phyloP scores from a whole-genome alignment of 805 yeast species.

The Candida tibetensis region DNA sequence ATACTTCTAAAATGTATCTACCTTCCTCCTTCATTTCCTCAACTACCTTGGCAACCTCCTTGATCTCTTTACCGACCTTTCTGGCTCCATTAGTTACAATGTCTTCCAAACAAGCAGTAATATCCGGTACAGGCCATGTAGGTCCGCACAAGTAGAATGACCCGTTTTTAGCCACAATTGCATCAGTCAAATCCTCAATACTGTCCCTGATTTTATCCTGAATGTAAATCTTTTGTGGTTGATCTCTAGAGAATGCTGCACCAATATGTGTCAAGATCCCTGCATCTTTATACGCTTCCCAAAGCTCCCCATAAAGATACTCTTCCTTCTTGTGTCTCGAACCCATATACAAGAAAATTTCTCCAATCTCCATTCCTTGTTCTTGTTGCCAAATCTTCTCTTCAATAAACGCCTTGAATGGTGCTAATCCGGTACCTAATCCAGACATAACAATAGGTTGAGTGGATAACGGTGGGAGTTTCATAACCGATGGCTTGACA shows the following conservation, averaged over 20 bases:
- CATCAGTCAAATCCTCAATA: slow-evolving; percentile 68
- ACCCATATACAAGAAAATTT: slow-evolving; percentile 82
- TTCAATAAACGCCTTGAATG: slow-evolving; percentile 95
- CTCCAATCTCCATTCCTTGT: slow-evolving; percentile 88
- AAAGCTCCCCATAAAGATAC: slow-evolving; percentile 91
- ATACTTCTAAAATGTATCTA: slow-evolving; percentile 90
- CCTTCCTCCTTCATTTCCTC: slow-evolving; percentile 93
- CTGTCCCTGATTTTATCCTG: slow-evolving; percentile 89
- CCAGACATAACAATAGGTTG: slow-evolving; percentile 97
- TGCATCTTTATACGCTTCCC: slow-evolving; percentile 95
- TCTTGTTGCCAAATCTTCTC: slow-evolving; percentile 91
- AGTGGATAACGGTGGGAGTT: slow-evolving; percentile 79
- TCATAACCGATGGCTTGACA: slow-evolving; percentile 97
- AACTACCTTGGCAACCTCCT: slow-evolving; percentile 75
- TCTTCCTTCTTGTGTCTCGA: slow-evolving; percentile 95
- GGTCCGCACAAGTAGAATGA: slow-evolving; percentile 97
- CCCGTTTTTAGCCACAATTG: slow-evolving; percentile 76
- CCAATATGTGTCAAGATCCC: slow-evolving; percentile 92
- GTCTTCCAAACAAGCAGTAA: slow-evolving; percentile 84
- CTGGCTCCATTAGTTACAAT: slow-evolving; percentile 71
- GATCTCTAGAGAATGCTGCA: slow-evolving; percentile 98
- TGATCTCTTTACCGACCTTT: slow-evolving; percentile 53
- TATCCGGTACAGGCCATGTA: slow-evolving; percentile 98
- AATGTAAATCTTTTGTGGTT: slow-evolving; percentile 88
- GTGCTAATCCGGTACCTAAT: slow-evolving; percentile 96